Evolutionary conservation across 1,284 basidiomycete species (phyloP).

Genomic region (Leccinum griseonigrum): DNA sequence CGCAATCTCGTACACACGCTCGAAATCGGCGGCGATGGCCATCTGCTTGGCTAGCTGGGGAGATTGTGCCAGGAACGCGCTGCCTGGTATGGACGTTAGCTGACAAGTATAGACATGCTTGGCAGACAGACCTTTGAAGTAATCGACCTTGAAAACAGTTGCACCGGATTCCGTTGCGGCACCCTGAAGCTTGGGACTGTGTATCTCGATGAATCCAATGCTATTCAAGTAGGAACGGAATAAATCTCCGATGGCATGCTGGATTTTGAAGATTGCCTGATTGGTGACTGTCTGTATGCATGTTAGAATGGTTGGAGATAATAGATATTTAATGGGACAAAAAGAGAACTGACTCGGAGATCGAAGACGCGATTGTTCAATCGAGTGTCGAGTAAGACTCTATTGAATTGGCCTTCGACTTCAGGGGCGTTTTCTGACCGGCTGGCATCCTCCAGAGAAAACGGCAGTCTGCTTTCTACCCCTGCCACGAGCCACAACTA

Average conservation of each 20-base stretch:
- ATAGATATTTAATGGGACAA: neutral
- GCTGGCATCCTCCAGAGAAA: conserved; percentile 92
- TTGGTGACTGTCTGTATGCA: conserved; percentile 81
- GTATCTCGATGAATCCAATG: conserved; percentile 90
- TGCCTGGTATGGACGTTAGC: conserved; percentile 46
- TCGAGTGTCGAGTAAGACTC: conserved; percentile 87
- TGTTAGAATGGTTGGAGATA: conserved; percentile 11
- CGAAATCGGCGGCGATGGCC: conserved; percentile 98
- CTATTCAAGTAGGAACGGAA: conserved; percentile 86
- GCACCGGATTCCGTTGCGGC: conserved; percentile 97
- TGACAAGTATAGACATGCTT: neutral
- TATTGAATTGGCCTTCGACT: conserved; percentile 66
- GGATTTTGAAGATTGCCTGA: conserved; percentile 94
- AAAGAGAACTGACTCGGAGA: conserved; percentile 63
- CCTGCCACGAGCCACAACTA: conserved; percentile 81
- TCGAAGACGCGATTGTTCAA: conserved; percentile 96
- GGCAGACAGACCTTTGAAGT: conserved; percentile 83
- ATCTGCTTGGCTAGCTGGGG: conserved; percentile 99
- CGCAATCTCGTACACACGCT: conserved; percentile 96
- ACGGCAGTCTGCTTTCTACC: conserved; percentile 81
- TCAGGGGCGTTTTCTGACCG: conserved; percentile 80
- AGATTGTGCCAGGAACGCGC: conserved; percentile 93
- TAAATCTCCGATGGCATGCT: conserved; percentile 83
- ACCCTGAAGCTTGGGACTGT: conserved; percentile 96
- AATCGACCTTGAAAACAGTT: conserved; percentile 96